Conservation (phyloP, 2,329 filamentous ascomycete species). For the Stachybotrys echinatus region DNA sequence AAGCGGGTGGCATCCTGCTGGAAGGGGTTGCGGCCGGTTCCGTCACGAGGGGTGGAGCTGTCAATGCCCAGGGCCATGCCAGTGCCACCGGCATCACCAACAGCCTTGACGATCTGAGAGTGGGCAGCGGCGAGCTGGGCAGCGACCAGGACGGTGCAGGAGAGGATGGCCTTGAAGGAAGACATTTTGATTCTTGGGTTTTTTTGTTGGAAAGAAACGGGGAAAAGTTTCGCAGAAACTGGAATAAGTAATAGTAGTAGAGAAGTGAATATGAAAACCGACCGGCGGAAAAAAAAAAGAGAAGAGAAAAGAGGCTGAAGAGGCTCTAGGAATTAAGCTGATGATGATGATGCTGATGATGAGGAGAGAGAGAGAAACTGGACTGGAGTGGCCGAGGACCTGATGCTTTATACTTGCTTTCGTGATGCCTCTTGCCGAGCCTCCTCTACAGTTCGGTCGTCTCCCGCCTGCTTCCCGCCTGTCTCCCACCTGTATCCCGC, state of each 20-base stretch:
- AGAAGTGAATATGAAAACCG: neutral
- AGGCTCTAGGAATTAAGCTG: neutral
- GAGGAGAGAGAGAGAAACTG: neutral
- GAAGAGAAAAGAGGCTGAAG: neutral
- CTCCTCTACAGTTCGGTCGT: neutral
- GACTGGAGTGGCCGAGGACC: neutral
- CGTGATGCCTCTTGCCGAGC: too few relatives aligned
- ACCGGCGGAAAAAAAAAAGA: neutral
- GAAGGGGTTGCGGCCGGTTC: conserved; percentile 54
- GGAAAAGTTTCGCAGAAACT: neutral
- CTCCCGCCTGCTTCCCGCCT: neutral
- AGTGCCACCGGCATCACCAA: conserved; percentile 51
- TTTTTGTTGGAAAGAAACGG: neutral
- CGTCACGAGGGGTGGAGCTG: conserved; percentile 54
- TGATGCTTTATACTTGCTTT: neutral
- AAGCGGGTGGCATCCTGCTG: conserved; percentile 62
- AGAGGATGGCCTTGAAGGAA: conserved; percentile 1
- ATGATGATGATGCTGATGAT: neutral
- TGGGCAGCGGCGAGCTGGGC: conserved; percentile 54
- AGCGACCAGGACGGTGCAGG: conserved; percentile 1
- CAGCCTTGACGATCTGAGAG: conserved; percentile 53
- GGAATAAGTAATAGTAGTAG: neutral
- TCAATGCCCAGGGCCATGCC: conserved; percentile 49
- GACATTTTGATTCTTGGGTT: conserved; percentile 1
- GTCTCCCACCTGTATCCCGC: neutral